A percentile compares a stretch with the other conserved stretches of the same genome.
phyloP scores from a whole-genome alignment of 805 yeast genomes.

The Saccharomycopsis schoenii region DNA sequence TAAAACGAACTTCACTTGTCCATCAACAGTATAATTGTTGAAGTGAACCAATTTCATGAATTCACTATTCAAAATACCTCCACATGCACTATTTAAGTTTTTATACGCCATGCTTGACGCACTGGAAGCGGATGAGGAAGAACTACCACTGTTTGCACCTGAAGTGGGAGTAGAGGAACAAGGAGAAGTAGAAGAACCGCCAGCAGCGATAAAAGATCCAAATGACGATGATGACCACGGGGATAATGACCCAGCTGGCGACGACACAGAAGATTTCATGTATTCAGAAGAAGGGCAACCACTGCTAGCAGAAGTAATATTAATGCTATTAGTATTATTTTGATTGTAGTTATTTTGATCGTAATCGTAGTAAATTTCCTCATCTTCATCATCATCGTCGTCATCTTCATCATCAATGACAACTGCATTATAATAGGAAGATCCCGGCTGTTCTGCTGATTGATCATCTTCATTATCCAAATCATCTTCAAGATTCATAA shows the following conservation, averaged over 20 bases:
- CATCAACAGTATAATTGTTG: background rate
- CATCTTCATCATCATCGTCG: background rate
- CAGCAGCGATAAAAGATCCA: background rate
- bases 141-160: background rate
- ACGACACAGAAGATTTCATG: background rate
- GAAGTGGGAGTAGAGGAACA: background rate
- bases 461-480: background rate
- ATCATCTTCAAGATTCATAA: background rate
- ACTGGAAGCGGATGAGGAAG: background rate
- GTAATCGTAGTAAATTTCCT: background rate
- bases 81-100: conserved; percentile 6
- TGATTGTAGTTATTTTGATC: background rate
- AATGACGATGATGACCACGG: background rate
- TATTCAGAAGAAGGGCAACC: background rate
- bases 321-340: background rate
- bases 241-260: background rate
- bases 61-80: conserved; percentile 9
- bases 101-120: background rate
- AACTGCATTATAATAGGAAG: background rate
- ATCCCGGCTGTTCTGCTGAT: background rate
- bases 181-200: background rate
- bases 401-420: background rate
- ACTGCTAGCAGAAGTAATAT: background rate
- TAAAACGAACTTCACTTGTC: conserved; percentile 1
- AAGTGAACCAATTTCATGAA: conserved; percentile 1